Percentiles rank a stretch among this genome's conserved stretches.
Conservation (phyloP, 2,329 filamentous ascomycete genomes). For the Xenosphaeropsis pyriputrescens region DNA sequence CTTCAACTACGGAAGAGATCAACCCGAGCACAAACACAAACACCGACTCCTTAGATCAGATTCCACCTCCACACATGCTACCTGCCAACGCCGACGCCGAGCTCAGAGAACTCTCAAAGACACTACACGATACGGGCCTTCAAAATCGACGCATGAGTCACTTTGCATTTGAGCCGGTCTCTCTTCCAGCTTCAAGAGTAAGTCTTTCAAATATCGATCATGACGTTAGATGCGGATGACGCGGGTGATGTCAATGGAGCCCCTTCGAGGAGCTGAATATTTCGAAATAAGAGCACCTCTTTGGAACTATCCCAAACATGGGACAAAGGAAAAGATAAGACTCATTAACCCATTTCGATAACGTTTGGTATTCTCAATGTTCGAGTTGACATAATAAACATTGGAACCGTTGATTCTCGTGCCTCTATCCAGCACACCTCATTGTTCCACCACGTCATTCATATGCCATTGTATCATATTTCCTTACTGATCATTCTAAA, state of each 20-base stretch:
- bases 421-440: no score
- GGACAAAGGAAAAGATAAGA: no score
- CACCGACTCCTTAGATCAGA: constrained; percentile 17
- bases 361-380: no score
- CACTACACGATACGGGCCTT: constrained; percentile 58
- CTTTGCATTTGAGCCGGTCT: constrained; percentile 83
- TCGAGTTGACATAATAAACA: no score
- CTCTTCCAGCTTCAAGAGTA: constrained; percentile 72
- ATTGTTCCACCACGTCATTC: background rate
- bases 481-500: constrained; percentile 7
- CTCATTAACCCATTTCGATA: no score
- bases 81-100: constrained; percentile 8
- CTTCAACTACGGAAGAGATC: constrained; percentile 57
- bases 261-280: no score
- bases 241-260: no score
- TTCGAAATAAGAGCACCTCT: no score
- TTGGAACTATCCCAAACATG: no score
- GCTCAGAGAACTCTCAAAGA: constrained; percentile 40
- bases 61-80: constrained; percentile 8
- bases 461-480: background rate
- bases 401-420: no score
- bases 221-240: no score
- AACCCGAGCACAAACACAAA: constrained; percentile 26
- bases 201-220: constrained; percentile 19
- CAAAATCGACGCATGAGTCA: constrained; percentile 76